Percentiles rank a stretch among this genome's conserved stretches.
These are phyloP conservation scores for Abelmoschus esculentus DNA, from an alignment of 345 rosid species.

Conservation along the genomic window DNA sequence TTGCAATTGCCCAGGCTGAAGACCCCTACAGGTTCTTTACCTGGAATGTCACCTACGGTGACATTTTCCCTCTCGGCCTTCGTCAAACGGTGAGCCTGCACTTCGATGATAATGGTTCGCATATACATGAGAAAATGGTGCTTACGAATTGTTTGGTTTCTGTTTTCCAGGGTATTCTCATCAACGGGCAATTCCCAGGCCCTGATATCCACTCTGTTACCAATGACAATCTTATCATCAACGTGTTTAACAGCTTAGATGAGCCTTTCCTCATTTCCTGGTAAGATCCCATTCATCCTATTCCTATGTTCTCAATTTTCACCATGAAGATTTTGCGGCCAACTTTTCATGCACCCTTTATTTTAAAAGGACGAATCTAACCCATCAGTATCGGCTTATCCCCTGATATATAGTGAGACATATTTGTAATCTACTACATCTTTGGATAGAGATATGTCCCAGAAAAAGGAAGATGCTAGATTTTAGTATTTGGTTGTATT, in stretches of 20 bases:
- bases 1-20: slow-evolving; percentile 33
- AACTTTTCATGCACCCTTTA: background rate
- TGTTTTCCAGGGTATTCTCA: slow-evolving; percentile 46
- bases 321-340: no score
- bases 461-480: background rate
- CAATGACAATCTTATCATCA: slow-evolving; percentile 58
- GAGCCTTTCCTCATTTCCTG: slow-evolving; percentile 66
- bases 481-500: background rate
- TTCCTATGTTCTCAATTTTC: background rate
- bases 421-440: background rate
- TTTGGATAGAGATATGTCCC: background rate
- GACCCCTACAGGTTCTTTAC: slow-evolving; percentile 54
- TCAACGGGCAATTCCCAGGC: slow-evolving; percentile 76
- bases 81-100: slow-evolving; percentile 34
- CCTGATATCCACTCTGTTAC: slow-evolving; percentile 65
- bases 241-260: slow-evolving; percentile 46
- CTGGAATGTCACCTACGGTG: slow-evolving; percentile 63
- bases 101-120: background rate
- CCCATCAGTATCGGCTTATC: background rate
- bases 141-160: background rate
- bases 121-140: background rate
- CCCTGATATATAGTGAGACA: background rate
- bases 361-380: background rate
- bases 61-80: slow-evolving; percentile 54
- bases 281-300: slow-evolving; percentile 17